phyloP scores from a whole-genome alignment of 371 early-diverging fungal species.

The Coemansia sp. region DNA sequence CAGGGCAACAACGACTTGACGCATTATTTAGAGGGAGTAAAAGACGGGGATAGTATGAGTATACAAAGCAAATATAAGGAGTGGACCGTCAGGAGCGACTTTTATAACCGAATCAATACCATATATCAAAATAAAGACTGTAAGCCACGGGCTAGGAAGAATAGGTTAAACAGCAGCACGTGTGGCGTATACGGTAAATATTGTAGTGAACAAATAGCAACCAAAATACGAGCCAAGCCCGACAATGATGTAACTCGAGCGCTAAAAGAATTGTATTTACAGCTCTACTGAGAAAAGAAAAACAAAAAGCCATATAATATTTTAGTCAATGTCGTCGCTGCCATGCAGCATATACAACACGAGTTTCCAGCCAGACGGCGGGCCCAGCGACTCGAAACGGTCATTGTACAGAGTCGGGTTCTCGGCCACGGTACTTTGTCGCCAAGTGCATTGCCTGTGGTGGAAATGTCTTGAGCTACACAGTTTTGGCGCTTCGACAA shows the following conservation, averaged over 20 bases:
- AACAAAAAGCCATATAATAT: too few relatives aligned
- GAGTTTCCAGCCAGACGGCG: slow-evolving; percentile 36
- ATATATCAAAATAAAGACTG: too few relatives aligned
- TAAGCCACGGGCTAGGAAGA: too few relatives aligned
- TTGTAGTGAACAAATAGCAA: too few relatives aligned
- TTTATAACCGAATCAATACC: too few relatives aligned
- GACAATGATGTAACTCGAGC: too few relatives aligned
- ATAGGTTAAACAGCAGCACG: too few relatives aligned
- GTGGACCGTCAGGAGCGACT: neutral
- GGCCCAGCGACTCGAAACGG: slow-evolving; percentile 33
- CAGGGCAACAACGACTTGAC: slow-evolving; percentile 2
- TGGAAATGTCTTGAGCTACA: slow-evolving; percentile 58
- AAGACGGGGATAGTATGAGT: neutral
- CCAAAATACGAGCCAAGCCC: too few relatives aligned
- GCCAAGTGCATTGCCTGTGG: slow-evolving; percentile 67
- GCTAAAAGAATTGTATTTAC: too few relatives aligned
- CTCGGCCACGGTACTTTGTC: slow-evolving; percentile 49
- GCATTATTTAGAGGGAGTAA: neutral
- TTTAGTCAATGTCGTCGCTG: neutral
- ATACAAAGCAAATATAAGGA: neutral
- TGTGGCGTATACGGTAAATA: too few relatives aligned
- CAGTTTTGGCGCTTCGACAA: slow-evolving; percentile 78
- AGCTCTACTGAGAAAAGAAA: too few relatives aligned
- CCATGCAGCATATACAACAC: slow-evolving; percentile 32
- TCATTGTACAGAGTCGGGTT: slow-evolving; percentile 31